Conservation (phyloP, 179 eudicot genomes). For the Gypsophila paniculata region DNA sequence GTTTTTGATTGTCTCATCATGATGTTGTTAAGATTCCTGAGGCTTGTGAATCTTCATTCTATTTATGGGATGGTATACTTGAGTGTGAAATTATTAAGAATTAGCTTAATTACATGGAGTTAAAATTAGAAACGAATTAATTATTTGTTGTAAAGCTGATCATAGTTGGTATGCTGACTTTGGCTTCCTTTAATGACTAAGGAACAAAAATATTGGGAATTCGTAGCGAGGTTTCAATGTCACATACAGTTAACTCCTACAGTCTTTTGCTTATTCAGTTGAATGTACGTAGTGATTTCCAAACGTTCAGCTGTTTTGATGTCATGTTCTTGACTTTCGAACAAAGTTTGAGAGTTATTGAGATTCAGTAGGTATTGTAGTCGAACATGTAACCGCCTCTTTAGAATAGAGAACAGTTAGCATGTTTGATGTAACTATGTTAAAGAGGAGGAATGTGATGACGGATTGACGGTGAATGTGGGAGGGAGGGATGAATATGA, state of each 20-base stretch:
- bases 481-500: too few species aligned
- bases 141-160: neutral
- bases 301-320: neutral
- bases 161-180: neutral
- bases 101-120: neutral
- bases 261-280: neutral
- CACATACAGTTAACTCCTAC: neutral
- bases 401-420: neutral
- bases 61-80: neutral
- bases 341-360: neutral
- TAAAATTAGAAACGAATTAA: neutral
- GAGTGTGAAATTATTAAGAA: neutral
- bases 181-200: neutral
- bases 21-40: neutral
- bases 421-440: neutral
- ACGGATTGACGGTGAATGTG: too few species aligned
- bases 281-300: neutral
- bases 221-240: neutral
- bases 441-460: too few species aligned
- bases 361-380: neutral
- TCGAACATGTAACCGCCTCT: neutral
- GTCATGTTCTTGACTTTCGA: neutral
- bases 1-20: neutral
- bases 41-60: neutral
- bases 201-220: neutral